Evolutionary conservation across 2,329 filamentous ascomycete species (phyloP).

Genomic region (Xylaria multiplex): DNA sequence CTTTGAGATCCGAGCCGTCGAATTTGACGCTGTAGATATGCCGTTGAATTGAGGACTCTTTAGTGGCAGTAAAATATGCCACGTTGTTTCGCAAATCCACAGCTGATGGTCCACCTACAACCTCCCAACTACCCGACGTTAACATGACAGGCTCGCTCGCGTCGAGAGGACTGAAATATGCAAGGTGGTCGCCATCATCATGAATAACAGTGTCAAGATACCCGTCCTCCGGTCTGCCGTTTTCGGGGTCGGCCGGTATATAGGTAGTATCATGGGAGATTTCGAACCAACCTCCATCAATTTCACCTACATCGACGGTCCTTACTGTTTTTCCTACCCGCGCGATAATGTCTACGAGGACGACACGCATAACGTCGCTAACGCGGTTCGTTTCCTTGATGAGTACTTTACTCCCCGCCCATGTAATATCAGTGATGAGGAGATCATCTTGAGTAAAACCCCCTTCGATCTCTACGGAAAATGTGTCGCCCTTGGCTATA

Average conservation of each 20-base stretch:
- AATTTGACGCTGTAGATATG: slow-evolving; percentile 92
- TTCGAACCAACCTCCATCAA: slow-evolving; percentile 99
- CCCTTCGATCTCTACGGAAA: slow-evolving; percentile 79
- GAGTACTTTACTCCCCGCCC: slow-evolving; percentile 86
- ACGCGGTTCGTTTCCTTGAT: slow-evolving; percentile 94
- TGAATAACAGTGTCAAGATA: slow-evolving; percentile 93
- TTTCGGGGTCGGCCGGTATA: slow-evolving; percentile 82
- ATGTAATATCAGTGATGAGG: slow-evolving; percentile 91
- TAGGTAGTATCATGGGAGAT: slow-evolving; percentile 87
- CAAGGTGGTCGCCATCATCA: slow-evolving; percentile 88
- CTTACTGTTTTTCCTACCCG: slow-evolving; percentile 82
- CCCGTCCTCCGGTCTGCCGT: slow-evolving; percentile 82
- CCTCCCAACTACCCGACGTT: slow-evolving; percentile 91
- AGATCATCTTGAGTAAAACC: slow-evolving; percentile 84
- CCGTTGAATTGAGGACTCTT: slow-evolving; percentile 86
- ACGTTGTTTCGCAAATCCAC: slow-evolving; percentile 86
- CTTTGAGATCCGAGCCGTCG: slow-evolving; percentile 76
- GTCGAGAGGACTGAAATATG: slow-evolving; percentile 90
- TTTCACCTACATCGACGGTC: slow-evolving; percentile 77
- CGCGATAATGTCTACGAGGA: slow-evolving; percentile 80
- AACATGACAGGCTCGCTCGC: slow-evolving; percentile 84
- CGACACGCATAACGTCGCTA: slow-evolving; percentile 87
- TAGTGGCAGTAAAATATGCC: slow-evolving; percentile 90
- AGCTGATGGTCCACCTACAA: slow-evolving; percentile 83
- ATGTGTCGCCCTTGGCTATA: slow-evolving; percentile 77